phyloP scores from a whole-genome alignment of 2,329 filamentous ascomycete genomes.

The Botrytis sinoallii region DNA sequence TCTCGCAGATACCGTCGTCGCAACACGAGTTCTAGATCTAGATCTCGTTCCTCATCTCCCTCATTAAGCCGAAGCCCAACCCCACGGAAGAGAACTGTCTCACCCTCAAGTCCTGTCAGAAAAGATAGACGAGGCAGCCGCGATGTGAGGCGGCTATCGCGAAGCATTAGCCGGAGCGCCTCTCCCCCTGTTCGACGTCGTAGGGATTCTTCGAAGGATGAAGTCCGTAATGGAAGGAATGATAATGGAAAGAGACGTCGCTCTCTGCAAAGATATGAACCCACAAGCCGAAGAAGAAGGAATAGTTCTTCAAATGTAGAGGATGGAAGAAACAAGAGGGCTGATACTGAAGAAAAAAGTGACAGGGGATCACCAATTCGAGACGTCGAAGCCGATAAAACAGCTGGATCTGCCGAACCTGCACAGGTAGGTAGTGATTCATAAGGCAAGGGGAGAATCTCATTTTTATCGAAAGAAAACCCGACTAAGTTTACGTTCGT shows the following conservation, averaged over 20 bases:
- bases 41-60: slow-evolving; percentile 34
- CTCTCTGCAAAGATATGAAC: slow-evolving; percentile 39
- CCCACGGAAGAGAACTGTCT: slow-evolving; percentile 22
- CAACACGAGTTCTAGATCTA: slow-evolving; percentile 34
- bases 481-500: slow-evolving; percentile 21
- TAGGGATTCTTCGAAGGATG: slow-evolving; percentile 26
- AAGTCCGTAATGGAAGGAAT: slow-evolving; percentile 32
- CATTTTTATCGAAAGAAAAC: slow-evolving; percentile 21
- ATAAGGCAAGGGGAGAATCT: slow-evolving; percentile 30
- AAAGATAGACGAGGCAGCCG: slow-evolving; percentile 28
- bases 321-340: slow-evolving; percentile 50
- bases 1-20: slow-evolving; percentile 31
- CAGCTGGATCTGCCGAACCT: slow-evolving; percentile 31
- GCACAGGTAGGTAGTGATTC: slow-evolving; percentile 45
- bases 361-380: slow-evolving; percentile 36
- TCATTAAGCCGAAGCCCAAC: slow-evolving; percentile 32
- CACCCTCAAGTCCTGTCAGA: slow-evolving; percentile 29
- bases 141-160: slow-evolving; percentile 38
- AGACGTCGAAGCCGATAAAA: slow-evolving; percentile 28
- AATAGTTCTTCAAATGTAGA: slow-evolving; percentile 47
- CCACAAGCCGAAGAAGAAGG: slow-evolving; percentile 44
- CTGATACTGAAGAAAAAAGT: slow-evolving; percentile 54
- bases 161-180: slow-evolving; percentile 37
- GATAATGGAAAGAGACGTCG: slow-evolving; percentile 36
- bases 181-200: slow-evolving; percentile 35